phyloP scores from a whole-genome alignment of 2,329 filamentous ascomycete species.

The Microsporum audouinii region DNA sequence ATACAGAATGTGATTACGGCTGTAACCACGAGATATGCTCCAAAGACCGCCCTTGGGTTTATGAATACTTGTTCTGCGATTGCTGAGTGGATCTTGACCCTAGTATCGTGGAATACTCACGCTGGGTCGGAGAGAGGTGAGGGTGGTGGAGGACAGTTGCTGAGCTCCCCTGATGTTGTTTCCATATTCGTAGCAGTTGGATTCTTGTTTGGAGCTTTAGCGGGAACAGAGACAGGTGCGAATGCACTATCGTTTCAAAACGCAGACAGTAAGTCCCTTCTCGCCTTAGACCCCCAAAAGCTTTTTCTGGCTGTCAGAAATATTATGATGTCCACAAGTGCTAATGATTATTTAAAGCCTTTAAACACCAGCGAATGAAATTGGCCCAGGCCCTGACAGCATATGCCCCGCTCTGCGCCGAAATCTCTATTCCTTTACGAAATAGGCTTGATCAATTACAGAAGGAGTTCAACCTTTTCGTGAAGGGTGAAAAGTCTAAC shows the following conservation, averaged over 20 bases:
- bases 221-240: conserved; percentile 27
- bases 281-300: not conserved
- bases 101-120: conserved; percentile 27
- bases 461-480: conserved; percentile 33
- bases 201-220: conserved; percentile 30
- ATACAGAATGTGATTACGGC: conserved; percentile 33
- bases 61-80: conserved; percentile 24
- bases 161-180: conserved; percentile 26
- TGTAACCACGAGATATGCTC: conserved; percentile 26
- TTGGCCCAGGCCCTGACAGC: conserved; percentile 30
- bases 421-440: conserved; percentile 29
- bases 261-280: conserved; percentile 22
- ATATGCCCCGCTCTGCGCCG: conserved; percentile 32
- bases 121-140: conserved; percentile 15
- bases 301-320: not conserved
- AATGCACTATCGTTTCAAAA: conserved; percentile 26
- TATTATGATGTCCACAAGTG: not conserved
- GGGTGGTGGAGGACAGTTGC: conserved; percentile 15
- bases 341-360: not conserved
- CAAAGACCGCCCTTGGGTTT: conserved; percentile 23
- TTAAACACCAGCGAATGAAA: conserved; percentile 23
- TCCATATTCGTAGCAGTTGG: conserved; percentile 33
- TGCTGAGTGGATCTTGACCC: conserved; percentile 30
- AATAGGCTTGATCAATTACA: conserved; percentile 31
- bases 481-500: conserved; percentile 32